Percentiles rank a stretch among this genome's conserved stretches.
Conservation (phyloP, 164 flowering plant genomes). For the Chimonanthus salicifolius region DNA sequence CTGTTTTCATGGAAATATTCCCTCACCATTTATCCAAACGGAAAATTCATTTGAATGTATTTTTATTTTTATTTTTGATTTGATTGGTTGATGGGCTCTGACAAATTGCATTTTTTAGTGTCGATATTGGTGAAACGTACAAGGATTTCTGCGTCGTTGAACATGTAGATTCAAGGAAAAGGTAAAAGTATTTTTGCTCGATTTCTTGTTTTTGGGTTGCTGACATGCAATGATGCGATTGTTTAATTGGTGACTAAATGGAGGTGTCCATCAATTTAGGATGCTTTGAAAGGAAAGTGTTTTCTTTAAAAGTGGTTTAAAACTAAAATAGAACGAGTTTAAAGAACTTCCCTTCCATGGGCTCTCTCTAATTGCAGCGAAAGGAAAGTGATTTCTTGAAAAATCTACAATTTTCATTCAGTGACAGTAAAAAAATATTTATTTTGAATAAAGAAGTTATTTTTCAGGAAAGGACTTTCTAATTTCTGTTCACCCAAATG, state of each 20-base stretch:
- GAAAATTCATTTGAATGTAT: background rate
- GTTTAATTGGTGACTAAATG: background rate
- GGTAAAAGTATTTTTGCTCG: background rate
- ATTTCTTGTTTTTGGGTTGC: background rate
- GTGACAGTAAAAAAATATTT: background rate
- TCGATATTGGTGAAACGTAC: constrained; percentile 10
- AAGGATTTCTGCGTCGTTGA: constrained; percentile 7
- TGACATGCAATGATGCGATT: background rate
- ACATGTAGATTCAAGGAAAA: constrained; percentile 7
- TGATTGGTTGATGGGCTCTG: background rate
- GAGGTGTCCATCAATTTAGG: background rate
- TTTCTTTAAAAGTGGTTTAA: background rate
- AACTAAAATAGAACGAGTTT: too few relatives aligned
- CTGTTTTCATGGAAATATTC: too few relatives aligned
- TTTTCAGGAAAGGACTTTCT: too few relatives aligned
- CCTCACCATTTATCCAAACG: background rate
- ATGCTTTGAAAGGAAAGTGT: background rate
- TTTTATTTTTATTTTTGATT: background rate
- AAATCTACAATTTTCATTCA: too few relatives aligned
- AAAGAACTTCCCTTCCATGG: too few relatives aligned
- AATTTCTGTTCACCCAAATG: too few relatives aligned
- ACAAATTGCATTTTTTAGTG: constrained; percentile 5
- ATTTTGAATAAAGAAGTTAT: too few relatives aligned
- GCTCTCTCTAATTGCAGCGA: background rate
- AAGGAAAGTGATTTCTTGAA: background rate